Evolutionary conservation across 108 stramenopile species (phyloP).

Genomic region (Aurantiochytrium sp.): DNA sequence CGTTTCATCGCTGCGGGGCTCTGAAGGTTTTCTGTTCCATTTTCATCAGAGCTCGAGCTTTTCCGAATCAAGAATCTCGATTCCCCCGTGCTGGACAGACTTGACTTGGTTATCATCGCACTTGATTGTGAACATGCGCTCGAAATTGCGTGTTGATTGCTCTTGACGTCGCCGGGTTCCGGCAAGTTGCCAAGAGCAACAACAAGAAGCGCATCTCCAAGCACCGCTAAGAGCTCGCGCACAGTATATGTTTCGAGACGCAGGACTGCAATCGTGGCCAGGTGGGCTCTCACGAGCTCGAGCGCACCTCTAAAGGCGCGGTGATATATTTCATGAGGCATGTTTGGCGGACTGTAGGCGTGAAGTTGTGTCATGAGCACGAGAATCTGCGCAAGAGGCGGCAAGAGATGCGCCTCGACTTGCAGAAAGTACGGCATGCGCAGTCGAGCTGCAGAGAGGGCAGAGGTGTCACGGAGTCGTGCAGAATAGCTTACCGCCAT

Average conservation of each 20-base stretch:
- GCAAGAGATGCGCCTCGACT: background rate
- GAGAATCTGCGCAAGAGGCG: background rate
- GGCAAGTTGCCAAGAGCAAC: background rate
- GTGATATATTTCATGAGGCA: background rate
- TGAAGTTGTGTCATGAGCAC: background rate
- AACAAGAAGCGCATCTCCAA: background rate
- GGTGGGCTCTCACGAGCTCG: background rate
- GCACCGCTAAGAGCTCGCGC: background rate
- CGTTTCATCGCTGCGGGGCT: too few species aligned
- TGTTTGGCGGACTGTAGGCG: background rate
- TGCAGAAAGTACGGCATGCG: constrained; percentile 1
- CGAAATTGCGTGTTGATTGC: too few species aligned
- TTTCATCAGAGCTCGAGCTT: too few species aligned
- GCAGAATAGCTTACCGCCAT: background rate
- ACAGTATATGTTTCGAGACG: background rate
- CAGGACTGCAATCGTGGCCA: background rate
- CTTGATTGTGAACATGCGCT: too few species aligned
- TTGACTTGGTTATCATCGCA: too few species aligned
- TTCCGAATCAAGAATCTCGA: too few species aligned
- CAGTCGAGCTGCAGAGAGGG: background rate
- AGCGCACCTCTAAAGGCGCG: background rate
- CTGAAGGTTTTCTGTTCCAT: too few species aligned
- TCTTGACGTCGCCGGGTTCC: too few species aligned
- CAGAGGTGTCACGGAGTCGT: background rate
- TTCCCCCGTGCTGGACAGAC: too few species aligned